Percentiles rank a stretch among this genome's conserved stretches.
These are phyloP conservation scores for Rhodosporidiobolus sp. DNA, from an alignment of 768 basidiomycete genomes.

Conservation along the genomic window DNA sequence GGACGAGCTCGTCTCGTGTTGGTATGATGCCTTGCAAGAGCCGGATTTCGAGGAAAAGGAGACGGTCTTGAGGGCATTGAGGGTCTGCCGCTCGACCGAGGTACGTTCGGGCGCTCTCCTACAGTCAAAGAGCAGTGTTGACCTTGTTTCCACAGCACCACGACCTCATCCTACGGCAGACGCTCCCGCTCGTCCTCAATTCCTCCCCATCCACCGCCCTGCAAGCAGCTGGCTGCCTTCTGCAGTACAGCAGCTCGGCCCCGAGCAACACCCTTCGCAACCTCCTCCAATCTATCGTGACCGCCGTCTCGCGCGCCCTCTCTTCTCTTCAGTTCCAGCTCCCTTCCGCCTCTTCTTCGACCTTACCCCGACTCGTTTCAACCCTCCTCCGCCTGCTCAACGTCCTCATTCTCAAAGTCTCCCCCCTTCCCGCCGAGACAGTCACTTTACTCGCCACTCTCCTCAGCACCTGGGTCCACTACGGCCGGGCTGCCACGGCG, in stretches of 20 bases:
- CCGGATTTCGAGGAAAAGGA: neutral
- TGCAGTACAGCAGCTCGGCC: constrained; percentile 9
- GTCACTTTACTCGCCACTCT: neutral
- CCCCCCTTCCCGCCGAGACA: neutral
- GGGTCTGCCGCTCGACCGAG: neutral
- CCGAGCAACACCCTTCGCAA: fast-evolving
- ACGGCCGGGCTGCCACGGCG: neutral
- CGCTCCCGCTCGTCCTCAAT: constrained; percentile 4
- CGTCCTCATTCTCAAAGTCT: constrained; percentile 1
- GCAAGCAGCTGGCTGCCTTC: constrained; percentile 14
- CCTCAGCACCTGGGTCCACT: constrained; percentile 17
- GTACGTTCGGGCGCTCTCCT: neutral
- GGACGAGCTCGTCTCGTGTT: neutral
- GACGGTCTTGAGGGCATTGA: constrained; percentile 8
- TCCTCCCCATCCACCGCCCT: neutral
- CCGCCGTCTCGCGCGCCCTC: constrained; percentile 5
- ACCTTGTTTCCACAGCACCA: neutral
- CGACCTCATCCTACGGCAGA: neutral
- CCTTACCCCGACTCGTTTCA: constrained; percentile 14
- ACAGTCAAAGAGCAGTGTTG: neutral
- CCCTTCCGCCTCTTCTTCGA: constrained; percentile 5
- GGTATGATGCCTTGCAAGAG: neutral
- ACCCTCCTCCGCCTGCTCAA: constrained; percentile 26
- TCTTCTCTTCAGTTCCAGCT: constrained; percentile 7
- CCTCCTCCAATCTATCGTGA: neutral